Conservation (phyloP, 345 rosid species). For the Ceriops tagal region DNA sequence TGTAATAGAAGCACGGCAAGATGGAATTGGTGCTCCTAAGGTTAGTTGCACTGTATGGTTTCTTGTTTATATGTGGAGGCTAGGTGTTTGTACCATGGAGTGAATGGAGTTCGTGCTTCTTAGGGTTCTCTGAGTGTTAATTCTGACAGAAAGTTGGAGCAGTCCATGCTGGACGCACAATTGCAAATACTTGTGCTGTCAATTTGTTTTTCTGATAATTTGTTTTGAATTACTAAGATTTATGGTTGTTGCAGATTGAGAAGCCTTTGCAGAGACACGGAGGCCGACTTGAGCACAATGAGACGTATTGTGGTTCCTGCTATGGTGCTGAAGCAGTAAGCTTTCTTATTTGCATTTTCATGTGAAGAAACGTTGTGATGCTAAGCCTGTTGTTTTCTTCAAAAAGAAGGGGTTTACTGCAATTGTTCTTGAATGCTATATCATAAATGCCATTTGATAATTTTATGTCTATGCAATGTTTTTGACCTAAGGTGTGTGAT, state of each 20-base stretch:
- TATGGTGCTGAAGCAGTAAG: conserved; percentile 86
- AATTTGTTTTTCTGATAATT: too few relatives aligned
- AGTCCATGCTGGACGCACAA: too few relatives aligned
- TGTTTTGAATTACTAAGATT: conserved; percentile 9
- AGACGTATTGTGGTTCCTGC: conserved; percentile 93
- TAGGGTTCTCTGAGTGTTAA: neutral
- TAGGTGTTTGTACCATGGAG: neutral
- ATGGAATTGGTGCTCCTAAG: conserved; percentile 90
- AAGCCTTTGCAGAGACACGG: conserved; percentile 94
- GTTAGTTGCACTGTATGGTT: conserved; percentile 36
- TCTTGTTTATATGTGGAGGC: neutral
- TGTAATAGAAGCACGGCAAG: conserved; percentile 71
- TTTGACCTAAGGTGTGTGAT: too few relatives aligned
- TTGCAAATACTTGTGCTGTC: too few relatives aligned
- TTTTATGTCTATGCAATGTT: too few relatives aligned
- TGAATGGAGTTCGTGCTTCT: neutral
- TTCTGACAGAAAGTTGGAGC: too few relatives aligned
- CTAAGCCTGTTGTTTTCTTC: too few relatives aligned
- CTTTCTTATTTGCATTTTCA: conserved; percentile 6
- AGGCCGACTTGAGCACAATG: conserved; percentile 94
- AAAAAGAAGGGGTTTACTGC: too few relatives aligned
- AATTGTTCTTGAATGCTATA: too few relatives aligned
- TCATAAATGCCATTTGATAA: too few relatives aligned
- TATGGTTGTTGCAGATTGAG: conserved; percentile 58
- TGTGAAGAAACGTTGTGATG: neutral